Evolutionary conservation across 768 basidiomycete genomes (phyloP), one percentile per base, ranked within the genome.

Genomic region (Baorangia bicolor): DNA sequence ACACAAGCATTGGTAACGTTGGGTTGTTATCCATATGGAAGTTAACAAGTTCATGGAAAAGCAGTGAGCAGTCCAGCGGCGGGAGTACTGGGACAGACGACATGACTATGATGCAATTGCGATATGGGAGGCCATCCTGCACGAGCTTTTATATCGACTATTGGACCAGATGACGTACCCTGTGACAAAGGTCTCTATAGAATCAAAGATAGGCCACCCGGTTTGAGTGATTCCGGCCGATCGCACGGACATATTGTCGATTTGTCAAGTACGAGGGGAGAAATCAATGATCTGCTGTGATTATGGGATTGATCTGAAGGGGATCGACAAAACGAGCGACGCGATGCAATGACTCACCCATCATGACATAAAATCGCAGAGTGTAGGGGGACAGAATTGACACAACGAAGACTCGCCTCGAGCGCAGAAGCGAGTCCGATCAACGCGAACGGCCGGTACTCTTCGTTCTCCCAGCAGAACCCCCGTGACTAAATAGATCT

Each of bases 11-110:
- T 9, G 67, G 49, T 3, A 58, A 28, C 4, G 41, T 48, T 40
- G 55, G 49, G 48, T 58, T 59, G 35, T 59, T 58, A 11, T 43
- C 14, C 56, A 59, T 59, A 23, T 44, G 58, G 28, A 69, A 67
- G 49, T 62, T 41, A 1, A 63, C 21, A 2, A 58, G 23, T 13
- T 69, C 68, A 40, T 43, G 49, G 49, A 66, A 53, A 23, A 52
- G 34, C 8, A 64, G 28, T 0, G 66, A 63, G 28, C 33, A 34
- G 31, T 68, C 64, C 4, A 56, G 31, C 2, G 62, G 64, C 1
- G 62, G 64, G 5, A 27, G 4, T 11, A 41, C 42, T 28, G 62
- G 61, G 10, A 23, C 13, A 46, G 55, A n/a, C 9, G 55, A 31
- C 47, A 62, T 61, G 33, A 12, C 10, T 27, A 41, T 8, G 34